These are phyloP conservation scores for Citrullus mucosospermus DNA, from an alignment of 306 rosid species.

Conservation along the genomic window DNA sequence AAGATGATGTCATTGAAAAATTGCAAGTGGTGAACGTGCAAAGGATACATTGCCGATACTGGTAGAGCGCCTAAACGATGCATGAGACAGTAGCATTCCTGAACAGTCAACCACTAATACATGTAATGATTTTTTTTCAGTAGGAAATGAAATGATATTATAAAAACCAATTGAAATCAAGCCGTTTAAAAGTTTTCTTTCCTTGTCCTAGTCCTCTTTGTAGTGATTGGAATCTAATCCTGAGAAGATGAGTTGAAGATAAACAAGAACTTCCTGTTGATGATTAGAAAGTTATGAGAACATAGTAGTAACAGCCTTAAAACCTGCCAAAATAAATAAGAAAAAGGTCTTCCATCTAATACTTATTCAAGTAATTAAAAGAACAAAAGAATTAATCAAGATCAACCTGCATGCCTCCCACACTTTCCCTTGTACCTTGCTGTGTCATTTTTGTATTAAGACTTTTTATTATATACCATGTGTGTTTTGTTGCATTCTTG, in stretches of 20 bases:
- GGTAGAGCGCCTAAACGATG: neutral
- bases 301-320: neutral
- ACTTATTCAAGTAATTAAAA: neutral
- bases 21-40: neutral
- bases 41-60: neutral
- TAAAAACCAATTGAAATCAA: neutral
- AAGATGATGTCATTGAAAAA: neutral
- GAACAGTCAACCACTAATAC: neutral
- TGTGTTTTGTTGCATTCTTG: neutral
- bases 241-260: neutral
- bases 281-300: neutral
- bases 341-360: neutral
- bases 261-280: neutral
- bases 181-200: neutral
- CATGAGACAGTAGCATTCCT: neutral
- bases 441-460: neutral
- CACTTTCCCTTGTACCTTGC: neutral
- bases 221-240: neutral
- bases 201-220: neutral
- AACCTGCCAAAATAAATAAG: neutral
- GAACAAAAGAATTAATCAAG: neutral
- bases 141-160: neutral
- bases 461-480: neutral
- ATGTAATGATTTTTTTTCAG: neutral
- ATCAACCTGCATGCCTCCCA: neutral